Base-by-base conservation (phyloP, 31 red algal genomes). In the Pterothamnion heteromorphum region DNA sequence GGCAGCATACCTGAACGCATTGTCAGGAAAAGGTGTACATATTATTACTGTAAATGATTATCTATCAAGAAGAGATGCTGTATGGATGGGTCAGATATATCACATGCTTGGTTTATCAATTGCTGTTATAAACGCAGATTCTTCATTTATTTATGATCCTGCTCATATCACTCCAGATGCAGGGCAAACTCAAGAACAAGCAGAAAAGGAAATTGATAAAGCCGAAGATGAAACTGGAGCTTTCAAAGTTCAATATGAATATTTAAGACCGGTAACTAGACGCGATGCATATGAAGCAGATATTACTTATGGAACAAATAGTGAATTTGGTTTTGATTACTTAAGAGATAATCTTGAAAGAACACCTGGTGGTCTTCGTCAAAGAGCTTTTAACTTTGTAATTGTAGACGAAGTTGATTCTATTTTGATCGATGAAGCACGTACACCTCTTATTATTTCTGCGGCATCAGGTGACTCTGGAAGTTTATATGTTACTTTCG, bases 371-470 rank as follows among this genome's bases (percentile, higher is more conserved):
- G 57, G 93, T 14, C 96, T 97, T 30, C 80, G 95, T 4, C 32
- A 74, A 30, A 90, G 93, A 36, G 89, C 94, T 20, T 93, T 99
- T 21, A 74, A 80, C 26, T 99, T 89, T 91, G 95, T 93, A 80
- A 95, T 99, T 30, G 92, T 99, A 1, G 98, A 99, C 92, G 98
- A 99, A 84, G 96, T 94, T 1, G 98, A 99, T 86, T 97, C 98
- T 36, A 96, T 99, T 44, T 88, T 99, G 22, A 96, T 99, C 74
- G 98, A 99, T 80, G 98, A 99, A 85, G 98, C 98, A 28, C 93
- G 96, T 51, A 99, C 98, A 20, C 98, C 98, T 24, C 88, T 99
- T 30, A 96, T 99, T 89, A 99, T 99, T 86, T 97, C 98, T 30
- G 93, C 92, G 27, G 91, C 74, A 28, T 82, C 92, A 5, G 91